Percentiles rank a stretch among this genome's conserved stretches.
These are phyloP conservation scores for Dendrobium catenatum DNA, from an alignment of 106 monocot genomes.

Conservation along the genomic window DNA sequence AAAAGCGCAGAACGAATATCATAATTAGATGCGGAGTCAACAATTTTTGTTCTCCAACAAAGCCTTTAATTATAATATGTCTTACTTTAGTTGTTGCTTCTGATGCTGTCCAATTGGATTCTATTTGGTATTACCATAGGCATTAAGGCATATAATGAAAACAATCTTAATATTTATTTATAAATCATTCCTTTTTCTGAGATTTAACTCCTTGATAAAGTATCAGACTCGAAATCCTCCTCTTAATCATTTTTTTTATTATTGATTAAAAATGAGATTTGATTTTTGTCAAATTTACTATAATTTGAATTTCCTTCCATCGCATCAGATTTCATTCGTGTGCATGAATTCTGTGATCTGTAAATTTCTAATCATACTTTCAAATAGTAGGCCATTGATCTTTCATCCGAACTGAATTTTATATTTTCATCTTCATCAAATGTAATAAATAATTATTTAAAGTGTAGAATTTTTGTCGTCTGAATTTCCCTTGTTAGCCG, in stretches of 20 bases:
- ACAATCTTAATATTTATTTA: not conserved
- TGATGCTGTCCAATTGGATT: not conserved
- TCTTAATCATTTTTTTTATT: not conserved
- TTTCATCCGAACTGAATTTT: not conserved
- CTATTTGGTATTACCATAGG: not conserved
- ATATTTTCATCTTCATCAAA: not conserved
- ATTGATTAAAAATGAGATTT: not conserved
- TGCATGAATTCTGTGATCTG: not conserved
- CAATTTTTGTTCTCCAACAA: not conserved
- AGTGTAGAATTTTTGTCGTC: not conserved
- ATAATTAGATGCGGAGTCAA: not conserved
- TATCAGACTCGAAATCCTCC: not conserved
- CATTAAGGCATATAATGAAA: not conserved
- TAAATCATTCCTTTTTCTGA: not conserved
- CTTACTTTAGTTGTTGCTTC: not conserved
- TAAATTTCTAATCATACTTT: not conserved
- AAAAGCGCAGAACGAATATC: not conserved
- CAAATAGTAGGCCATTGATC: not conserved
- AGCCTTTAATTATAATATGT: not conserved
- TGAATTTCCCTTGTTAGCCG: not conserved
- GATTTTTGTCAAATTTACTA: not conserved
- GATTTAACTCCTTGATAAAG: not conserved
- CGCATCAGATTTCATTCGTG: not conserved
- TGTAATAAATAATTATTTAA: not conserved
- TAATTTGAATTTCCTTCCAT: not conserved